Evolutionary conservation across 768 basidiomycete species (phyloP).

Genomic region (Suillus spraguei): DNA sequence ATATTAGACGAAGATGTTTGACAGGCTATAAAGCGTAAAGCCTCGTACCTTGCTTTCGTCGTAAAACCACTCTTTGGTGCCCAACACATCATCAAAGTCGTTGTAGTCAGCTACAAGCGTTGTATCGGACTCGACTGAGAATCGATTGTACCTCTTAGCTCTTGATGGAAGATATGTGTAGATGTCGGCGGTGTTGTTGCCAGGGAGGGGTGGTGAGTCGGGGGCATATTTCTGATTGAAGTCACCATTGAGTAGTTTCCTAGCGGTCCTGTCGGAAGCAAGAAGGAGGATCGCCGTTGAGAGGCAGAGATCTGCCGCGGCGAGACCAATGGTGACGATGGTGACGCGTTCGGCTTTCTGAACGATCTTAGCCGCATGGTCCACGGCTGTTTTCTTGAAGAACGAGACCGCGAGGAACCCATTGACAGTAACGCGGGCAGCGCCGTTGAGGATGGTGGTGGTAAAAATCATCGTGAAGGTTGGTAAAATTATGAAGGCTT

Average conservation of each 20-base stretch:
- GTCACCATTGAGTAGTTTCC: background rate
- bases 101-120: background rate
- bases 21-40: background rate
- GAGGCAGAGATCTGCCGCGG: background rate
- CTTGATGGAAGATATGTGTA: background rate
- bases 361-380: background rate
- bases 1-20: background rate
- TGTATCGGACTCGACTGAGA: background rate
- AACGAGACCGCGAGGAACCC: background rate
- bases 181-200: background rate
- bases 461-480: background rate
- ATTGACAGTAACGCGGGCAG: background rate
- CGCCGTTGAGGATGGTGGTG: background rate
- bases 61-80: background rate
- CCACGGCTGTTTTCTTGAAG: background rate
- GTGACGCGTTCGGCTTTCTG: background rate
- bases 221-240: background rate
- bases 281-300: background rate
- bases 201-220: background rate
- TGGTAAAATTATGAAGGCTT: background rate
- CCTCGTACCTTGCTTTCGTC: background rate
- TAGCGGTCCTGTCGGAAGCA: background rate
- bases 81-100: background rate
- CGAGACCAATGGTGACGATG: background rate
- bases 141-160: background rate